Evolutionary conservation across 257 asterid species (phyloP).

Genomic region (Rubia yunnanensis): DNA sequence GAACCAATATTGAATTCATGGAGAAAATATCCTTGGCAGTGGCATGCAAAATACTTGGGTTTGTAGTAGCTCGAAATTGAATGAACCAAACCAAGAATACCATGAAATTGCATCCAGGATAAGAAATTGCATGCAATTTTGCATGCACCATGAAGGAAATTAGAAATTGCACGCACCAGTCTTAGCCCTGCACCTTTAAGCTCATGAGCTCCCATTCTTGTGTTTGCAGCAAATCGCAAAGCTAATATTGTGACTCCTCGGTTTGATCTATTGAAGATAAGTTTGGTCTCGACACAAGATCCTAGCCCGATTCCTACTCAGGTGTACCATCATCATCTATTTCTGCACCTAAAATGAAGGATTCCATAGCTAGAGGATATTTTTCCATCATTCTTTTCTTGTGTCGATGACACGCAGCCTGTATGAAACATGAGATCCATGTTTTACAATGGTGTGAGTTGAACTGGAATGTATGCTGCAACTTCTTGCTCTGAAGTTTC

Average conservation of each 20-base stretch:
- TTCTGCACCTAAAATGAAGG: conserved; percentile 35
- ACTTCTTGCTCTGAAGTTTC: conserved; percentile 86
- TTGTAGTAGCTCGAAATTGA: no score
- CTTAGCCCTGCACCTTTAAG: conserved; percentile 51
- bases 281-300: no score
- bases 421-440: conserved; percentile 89
- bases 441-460: conserved; percentile 94
- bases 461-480: conserved; percentile 88
- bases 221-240: conserved; percentile 79
- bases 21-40: no score
- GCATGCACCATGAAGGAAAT: no score
- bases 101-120: no score
- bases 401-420: conserved; percentile 78
- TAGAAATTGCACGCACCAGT: no score
- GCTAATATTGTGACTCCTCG: conserved; percentile 77
- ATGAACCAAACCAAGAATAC: no score
- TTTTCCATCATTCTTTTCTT: conserved; percentile 56
- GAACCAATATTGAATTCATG: no score
- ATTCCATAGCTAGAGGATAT: conserved; percentile 61
- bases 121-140: no score
- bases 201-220: conserved; percentile 83
- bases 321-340: conserved; percentile 21
- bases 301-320: conserved; percentile 20
- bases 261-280: no score
- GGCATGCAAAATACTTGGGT: no score